Conservation (phyloP, 2,329 filamentous ascomycete genomes). For the Ascochyta pisi region DNA sequence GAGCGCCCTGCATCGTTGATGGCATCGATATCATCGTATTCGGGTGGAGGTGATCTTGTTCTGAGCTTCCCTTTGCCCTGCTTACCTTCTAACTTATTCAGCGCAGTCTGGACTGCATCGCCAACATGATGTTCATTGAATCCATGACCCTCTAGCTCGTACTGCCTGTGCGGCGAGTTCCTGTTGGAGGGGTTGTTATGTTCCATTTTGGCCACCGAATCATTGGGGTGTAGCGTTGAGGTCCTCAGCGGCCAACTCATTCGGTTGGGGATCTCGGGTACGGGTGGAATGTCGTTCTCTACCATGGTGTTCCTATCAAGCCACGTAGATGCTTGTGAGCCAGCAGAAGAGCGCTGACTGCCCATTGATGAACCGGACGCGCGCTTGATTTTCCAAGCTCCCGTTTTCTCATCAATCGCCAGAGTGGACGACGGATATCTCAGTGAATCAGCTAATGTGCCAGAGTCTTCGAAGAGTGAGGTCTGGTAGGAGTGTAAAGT, state of each 20-base stretch:
- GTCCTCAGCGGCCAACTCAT: constrained; percentile 13
- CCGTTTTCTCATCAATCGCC: constrained; percentile 41
- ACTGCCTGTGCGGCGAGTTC: constrained; percentile 15
- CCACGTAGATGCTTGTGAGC: constrained; percentile 24
- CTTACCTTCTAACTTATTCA: constrained; percentile 30
- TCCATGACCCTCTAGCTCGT: constrained; percentile 27
- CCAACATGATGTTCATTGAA: constrained; percentile 28
- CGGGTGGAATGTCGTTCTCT: constrained; percentile 29
- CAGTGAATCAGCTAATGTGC: constrained; percentile 44
- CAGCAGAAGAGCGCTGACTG: constrained; percentile 17
- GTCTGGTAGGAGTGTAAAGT: constrained; percentile 39
- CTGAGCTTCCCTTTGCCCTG: constrained; percentile 15
- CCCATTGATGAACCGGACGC: constrained; percentile 26
- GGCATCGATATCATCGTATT: constrained; percentile 7
- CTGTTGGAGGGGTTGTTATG: constrained; percentile 19
- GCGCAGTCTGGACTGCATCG: constrained; percentile 27
- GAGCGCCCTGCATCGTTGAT: constrained; percentile 10
- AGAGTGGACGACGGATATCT: constrained; percentile 41
- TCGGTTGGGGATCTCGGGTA: constrained; percentile 32
- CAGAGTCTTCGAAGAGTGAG: constrained; percentile 42
- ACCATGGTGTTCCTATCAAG: constrained; percentile 26
- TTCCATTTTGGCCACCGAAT: constrained; percentile 20
- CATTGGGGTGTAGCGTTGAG: constrained; percentile 5
- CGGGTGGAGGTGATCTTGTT: constrained; percentile 12
- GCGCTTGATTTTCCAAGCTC: constrained; percentile 43